Conservation (phyloP, 148 eudicot species). For the Chenopodium berlandieri region DNA sequence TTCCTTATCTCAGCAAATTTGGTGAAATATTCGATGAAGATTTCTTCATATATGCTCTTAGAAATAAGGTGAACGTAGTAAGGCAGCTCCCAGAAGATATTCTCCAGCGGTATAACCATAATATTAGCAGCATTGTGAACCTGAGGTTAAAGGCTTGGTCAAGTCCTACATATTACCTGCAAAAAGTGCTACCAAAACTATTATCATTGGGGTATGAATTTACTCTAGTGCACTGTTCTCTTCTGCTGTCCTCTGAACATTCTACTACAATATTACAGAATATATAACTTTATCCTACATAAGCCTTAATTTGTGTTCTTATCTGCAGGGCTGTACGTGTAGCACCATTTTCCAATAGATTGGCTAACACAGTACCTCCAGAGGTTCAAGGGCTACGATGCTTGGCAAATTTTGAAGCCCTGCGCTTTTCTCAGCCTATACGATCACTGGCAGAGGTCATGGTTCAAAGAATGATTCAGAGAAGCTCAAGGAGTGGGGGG, state of each 20-base stretch:
- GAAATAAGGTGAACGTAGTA: constrained; percentile 78
- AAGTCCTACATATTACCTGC: constrained; percentile 76
- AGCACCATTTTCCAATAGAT: constrained; percentile 96
- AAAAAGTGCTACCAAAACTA: constrained; percentile 85
- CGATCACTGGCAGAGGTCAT: constrained; percentile 78
- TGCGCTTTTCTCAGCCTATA: constrained; percentile 86
- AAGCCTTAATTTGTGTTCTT: not conserved
- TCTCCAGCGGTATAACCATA: constrained; percentile 72
- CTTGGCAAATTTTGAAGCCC: constrained; percentile 89
- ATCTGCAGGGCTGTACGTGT: constrained; percentile 84
- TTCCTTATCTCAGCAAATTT: constrained; percentile 64
- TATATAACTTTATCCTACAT: not conserved
- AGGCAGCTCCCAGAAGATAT: constrained; percentile 80
- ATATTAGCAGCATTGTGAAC: constrained; percentile 88
- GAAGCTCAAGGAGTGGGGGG: constrained; percentile 65
- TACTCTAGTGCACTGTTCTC: not conserved
- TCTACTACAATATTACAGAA: not conserved
- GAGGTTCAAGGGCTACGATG: constrained; percentile 84
- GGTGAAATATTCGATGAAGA: constrained; percentile 95
- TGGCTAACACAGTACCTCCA: constrained; percentile 87
- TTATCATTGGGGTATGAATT: constrained; percentile 60
- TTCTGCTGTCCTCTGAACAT: not conserved
- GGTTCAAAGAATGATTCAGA: constrained; percentile 84
- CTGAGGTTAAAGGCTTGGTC: constrained; percentile 98
- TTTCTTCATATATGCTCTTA: constrained; percentile 83